Evolutionary conservation across 306 rosid genomes (phyloP), one percentile per base, ranked within the genome.

Genomic region (Echinosophora koreensis): DNA sequence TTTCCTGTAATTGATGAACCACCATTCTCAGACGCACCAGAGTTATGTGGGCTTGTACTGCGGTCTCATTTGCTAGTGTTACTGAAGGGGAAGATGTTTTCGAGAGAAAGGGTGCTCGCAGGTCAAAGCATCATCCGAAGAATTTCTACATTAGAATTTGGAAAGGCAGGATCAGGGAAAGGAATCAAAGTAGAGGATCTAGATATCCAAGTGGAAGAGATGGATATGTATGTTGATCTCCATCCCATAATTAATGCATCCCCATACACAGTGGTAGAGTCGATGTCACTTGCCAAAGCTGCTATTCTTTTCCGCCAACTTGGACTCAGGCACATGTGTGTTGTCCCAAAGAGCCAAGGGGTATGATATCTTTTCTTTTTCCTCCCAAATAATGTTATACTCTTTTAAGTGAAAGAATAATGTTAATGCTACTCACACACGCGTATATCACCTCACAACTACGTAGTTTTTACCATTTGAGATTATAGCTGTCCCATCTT

Each of bases 1-100:
- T 95, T 95, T 71, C 98, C 98, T 4, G 98, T 95, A 73, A 88
- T 95, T 27, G 97, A 95, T 63, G 97, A 88, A 78, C 97, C 95
- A 0, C 98, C 98, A 51, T 84, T 91, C 68, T 71, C 92, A 0
- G 85, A 85, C 6, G 51, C 90, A 51, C 82, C 91, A 1, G 97
- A 92, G 58, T 83, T 95, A 68, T 92, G 91, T 39, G 98, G 98
- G 12, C 83, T 95, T 47, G 97, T 87, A 30, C 80, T 95, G 59
- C 88, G 97, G 88, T 95, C 97, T 76, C 95, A 95, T 80, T 80
- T 95, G 63, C 91, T 95, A 49, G 94, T 89, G 77, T 82, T 95
- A 73, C 92, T 95, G 6, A 89, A 88, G 81, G 90, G 84, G 54
- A 92, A 89, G 83, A 76, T 51, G 9, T 95, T 95, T 69, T 77